These are phyloP conservation scores for Blastobotrys aristatus DNA, from an alignment of 1,139 yeast species.

Conservation along the genomic window DNA sequence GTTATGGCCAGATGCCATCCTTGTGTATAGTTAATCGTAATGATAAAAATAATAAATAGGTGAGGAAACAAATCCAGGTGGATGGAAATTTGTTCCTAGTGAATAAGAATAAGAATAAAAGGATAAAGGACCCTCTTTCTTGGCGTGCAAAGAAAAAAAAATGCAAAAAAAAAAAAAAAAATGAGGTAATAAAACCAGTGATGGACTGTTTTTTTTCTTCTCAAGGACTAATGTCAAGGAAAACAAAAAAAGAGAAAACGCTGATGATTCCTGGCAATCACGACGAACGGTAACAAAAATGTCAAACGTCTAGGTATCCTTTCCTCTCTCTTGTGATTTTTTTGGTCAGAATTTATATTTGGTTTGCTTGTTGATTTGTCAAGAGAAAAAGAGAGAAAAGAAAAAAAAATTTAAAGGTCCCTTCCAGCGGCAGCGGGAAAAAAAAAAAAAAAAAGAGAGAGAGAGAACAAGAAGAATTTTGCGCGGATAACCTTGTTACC, in stretches of 20 bases:
- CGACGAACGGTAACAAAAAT: too few species aligned
- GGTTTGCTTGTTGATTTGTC: neutral
- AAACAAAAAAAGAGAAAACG: too few species aligned
- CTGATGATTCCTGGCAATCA: too few species aligned
- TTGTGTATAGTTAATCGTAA: neutral
- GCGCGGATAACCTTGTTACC: too few species aligned
- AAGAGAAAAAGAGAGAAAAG: neutral
- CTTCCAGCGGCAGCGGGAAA: too few species aligned
- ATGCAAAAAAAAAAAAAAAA: neutral
- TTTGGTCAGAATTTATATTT: too few species aligned
- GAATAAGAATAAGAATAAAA: neutral
- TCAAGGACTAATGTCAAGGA: too few species aligned
- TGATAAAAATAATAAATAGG: neutral
- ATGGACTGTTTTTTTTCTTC: too few species aligned
- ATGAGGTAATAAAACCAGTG: too few species aligned
- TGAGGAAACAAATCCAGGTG: neutral
- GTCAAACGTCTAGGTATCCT: too few species aligned
- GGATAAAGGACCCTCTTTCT: neutral
- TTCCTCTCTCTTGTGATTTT: too few species aligned
- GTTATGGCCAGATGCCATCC: slow-evolving; percentile 1
- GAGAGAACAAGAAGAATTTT: neutral
- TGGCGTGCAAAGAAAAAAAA: neutral
- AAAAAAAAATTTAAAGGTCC: neutral
- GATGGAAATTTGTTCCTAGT: too few species aligned
- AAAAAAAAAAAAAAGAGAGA: slow-evolving; percentile 4